Evolutionary conservation across 2,329 filamentous ascomycete genomes (phyloP).

Genomic region (Mycosphaerella sp.): DNA sequence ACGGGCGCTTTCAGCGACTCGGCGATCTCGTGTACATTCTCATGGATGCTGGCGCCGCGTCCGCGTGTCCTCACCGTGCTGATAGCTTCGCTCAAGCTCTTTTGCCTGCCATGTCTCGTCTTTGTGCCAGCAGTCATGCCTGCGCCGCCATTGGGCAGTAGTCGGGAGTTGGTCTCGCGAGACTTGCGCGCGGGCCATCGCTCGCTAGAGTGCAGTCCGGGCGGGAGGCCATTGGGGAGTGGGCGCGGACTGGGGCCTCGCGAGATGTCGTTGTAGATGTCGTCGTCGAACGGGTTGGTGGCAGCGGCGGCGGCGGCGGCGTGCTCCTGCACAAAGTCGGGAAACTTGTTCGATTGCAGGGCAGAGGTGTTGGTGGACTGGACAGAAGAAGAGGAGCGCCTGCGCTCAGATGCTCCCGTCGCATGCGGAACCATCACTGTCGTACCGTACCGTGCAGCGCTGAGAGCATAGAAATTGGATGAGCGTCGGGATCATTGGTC

Average conservation of each 20-base stretch:
- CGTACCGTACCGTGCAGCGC: not conserved
- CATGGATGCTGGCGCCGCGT: slow-evolving; percentile 70
- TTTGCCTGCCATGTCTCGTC: slow-evolving; percentile 62
- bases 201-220: slow-evolving; percentile 40
- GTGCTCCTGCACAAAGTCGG: slow-evolving; percentile 38
- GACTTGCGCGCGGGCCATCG: slow-evolving; percentile 55
- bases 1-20: slow-evolving; percentile 85
- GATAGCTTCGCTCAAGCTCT: slow-evolving; percentile 85
- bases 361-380: slow-evolving; percentile 21
- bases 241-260: slow-evolving; percentile 29
- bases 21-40: slow-evolving; percentile 89
- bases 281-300: slow-evolving; percentile 12
- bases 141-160: slow-evolving; percentile 40
- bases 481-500: not conserved
- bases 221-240: slow-evolving; percentile 30
- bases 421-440: slow-evolving; percentile 26
- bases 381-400: slow-evolving; percentile 25
- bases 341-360: slow-evolving; percentile 34
- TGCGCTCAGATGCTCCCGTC: slow-evolving; percentile 23
- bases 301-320: not conserved
- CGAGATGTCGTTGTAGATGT: slow-evolving; percentile 19
- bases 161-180: slow-evolving; percentile 32
- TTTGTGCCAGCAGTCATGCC: slow-evolving; percentile 30
- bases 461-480: not conserved
- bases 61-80: slow-evolving; percentile 66